These are phyloP conservation scores for Colletotrichum cuscutae DNA, from an alignment of 2,329 filamentous ascomycete genomes.

Conservation along the genomic window DNA sequence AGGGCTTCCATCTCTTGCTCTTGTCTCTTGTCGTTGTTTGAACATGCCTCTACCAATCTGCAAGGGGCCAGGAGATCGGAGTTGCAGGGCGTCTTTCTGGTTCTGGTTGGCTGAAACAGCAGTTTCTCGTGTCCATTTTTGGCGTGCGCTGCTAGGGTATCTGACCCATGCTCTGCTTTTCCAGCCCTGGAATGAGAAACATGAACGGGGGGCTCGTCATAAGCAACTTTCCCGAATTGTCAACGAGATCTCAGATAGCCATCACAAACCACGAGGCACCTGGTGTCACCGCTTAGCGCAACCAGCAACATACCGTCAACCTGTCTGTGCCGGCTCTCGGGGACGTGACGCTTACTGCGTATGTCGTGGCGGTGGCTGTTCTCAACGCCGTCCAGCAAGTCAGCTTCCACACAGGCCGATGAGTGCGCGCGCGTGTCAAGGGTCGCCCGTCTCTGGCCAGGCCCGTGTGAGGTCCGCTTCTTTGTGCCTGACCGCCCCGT, in stretches of 20 bases:
- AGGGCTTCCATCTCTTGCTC: conserved; percentile 14
- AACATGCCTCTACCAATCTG: conserved; percentile 17
- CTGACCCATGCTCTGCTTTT: conserved; percentile 22
- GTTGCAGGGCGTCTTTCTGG: conserved; percentile 27
- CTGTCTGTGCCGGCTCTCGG: background rate
- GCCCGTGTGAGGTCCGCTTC: conserved; percentile 13
- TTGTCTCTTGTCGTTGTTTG: conserved; percentile 11
- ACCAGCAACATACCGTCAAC: background rate
- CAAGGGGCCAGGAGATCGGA: conserved; percentile 34
- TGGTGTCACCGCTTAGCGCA: conserved; percentile 10
- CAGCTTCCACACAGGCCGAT: conserved; percentile 3
- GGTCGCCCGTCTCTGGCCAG: conserved; percentile 11
- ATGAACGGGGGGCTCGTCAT: conserved; percentile 22
- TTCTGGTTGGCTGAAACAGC: conserved; percentile 36
- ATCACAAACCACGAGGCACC: conserved; percentile 20
- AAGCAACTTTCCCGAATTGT: conserved; percentile 17
- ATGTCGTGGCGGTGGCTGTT: conserved; percentile 14
- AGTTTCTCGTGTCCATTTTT: conserved; percentile 38
- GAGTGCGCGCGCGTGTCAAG: conserved; percentile 10
- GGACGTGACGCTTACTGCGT: background rate
- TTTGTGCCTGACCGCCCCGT: conserved; percentile 27
- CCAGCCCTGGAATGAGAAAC: conserved; percentile 19
- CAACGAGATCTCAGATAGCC: conserved; percentile 21
- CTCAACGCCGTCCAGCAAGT: background rate
- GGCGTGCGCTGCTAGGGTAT: conserved; percentile 22